A percentile compares a stretch with the other conserved stretches of the same genome.
Evolutionary conservation across 495 filamentous ascomycete genomes (phyloP).

Genomic region (Tuber melanosporum): DNA sequence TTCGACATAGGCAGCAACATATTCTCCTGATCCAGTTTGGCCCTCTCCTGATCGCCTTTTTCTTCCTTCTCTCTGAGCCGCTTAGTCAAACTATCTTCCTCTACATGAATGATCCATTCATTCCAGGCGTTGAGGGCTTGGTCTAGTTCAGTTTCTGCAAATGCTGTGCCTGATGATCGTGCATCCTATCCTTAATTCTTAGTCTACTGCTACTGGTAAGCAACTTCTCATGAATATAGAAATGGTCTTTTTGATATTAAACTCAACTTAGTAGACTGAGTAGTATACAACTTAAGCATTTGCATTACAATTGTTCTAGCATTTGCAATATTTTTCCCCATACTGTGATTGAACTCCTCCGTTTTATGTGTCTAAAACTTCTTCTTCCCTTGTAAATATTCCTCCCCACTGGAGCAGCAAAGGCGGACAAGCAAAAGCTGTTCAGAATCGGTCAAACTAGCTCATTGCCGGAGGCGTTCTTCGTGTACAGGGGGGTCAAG

Average conservation of each 20-base stretch:
- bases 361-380: neutral
- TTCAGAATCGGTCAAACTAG: too few relatives aligned
- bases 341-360: neutral
- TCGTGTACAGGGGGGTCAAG: too few relatives aligned
- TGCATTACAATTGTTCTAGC: neutral
- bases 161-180: neutral
- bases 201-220: too few relatives aligned
- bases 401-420: neutral
- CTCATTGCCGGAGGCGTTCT: too few relatives aligned
- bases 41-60: neutral
- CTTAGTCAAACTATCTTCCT: neutral
- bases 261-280: neutral
- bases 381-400: neutral
- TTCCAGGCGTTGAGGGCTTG: neutral
- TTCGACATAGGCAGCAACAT: neutral
- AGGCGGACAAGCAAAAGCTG: too few relatives aligned
- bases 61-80: neutral
- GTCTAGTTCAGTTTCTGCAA: neutral
- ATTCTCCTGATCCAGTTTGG: neutral
- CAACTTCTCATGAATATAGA: too few relatives aligned
- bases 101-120: neutral
- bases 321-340: neutral
- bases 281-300: neutral
- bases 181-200: neutral
- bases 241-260: neutral